phyloP scores from a whole-genome alignment of 164 flowering plant genomes.

The Aristolochia californica region DNA sequence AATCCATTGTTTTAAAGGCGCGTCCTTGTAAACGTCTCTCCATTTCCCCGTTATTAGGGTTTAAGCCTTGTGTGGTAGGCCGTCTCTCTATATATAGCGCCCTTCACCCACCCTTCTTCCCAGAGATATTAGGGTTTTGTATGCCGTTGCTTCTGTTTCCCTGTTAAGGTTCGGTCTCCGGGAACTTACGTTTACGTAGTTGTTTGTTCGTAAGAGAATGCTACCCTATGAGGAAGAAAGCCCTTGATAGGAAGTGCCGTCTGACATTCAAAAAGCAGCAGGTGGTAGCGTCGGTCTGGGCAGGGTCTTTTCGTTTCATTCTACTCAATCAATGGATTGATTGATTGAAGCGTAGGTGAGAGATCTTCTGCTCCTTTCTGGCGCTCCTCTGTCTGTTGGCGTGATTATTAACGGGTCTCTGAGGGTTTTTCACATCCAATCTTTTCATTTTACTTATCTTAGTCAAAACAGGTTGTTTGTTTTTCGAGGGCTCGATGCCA shows the following conservation, averaged over 20 bases:
- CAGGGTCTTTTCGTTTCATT: background rate
- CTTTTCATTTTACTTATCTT: background rate
- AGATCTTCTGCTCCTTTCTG: constrained; percentile 2
- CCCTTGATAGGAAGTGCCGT: constrained; percentile 48
- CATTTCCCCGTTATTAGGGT: no score
- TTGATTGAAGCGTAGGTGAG: background rate
- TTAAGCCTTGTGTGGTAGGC: no score
- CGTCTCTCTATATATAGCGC: no score
- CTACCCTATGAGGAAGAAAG: constrained; percentile 20
- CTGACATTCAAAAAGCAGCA: constrained; percentile 29
- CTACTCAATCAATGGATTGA: no score
- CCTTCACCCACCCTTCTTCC: no score
- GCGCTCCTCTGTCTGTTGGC: constrained; percentile 15
- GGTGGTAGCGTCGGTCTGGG: constrained; percentile 7
- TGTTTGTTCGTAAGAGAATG: background rate
- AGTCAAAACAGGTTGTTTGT: background rate
- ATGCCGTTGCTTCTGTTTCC: no score
- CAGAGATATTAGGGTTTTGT: no score
- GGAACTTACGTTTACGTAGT: no score
- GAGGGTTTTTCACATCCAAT: constrained; percentile 14
- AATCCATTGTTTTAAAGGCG: no score
- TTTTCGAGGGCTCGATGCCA: constrained; percentile 37
- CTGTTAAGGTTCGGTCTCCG: no score
- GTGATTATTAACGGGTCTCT: constrained; percentile 38
- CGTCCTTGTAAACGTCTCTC: no score